phyloP scores from a whole-genome alignment of 2,329 filamentous ascomycete genomes.

The Fusarium multiceps region DNA sequence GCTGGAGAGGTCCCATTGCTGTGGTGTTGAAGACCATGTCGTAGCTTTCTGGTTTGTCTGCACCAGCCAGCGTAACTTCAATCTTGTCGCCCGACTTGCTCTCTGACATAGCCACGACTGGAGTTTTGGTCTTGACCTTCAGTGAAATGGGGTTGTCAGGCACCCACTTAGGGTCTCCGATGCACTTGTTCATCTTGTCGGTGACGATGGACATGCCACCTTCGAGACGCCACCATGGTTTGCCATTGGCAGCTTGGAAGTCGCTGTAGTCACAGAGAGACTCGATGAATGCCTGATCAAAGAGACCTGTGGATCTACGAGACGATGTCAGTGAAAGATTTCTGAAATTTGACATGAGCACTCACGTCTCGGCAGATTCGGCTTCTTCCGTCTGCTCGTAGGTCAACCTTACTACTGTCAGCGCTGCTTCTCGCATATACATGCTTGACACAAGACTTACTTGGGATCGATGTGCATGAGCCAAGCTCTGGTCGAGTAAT shows the following conservation, averaged over 20 bases:
- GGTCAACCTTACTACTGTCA: not conserved
- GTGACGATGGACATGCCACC: conserved; percentile 32
- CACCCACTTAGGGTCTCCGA: not conserved
- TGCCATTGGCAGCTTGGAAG: conserved; percentile 2
- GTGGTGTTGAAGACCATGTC: conserved; percentile 38
- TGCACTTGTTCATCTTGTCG: conserved; percentile 12
- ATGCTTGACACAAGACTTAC: not conserved
- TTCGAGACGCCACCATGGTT: conserved; percentile 23
- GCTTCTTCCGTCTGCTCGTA: conserved; percentile 17
- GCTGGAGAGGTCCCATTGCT: conserved; percentile 15
- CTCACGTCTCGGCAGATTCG: conserved; percentile 17
- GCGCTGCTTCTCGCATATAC: not conserved
- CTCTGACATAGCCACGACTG: conserved; percentile 13
- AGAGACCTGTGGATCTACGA: conserved; percentile 22
- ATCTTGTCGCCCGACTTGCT: not conserved
- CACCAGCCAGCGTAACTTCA: not conserved
- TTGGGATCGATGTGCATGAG: conserved; percentile 4
- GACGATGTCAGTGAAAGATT: accelerated
- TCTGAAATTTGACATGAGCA: accelerated
- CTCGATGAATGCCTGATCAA: conserved; percentile 23
- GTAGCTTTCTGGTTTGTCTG: not conserved
- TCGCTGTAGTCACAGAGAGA: conserved; percentile 29
- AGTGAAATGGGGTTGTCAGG: not conserved
- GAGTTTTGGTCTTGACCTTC: not conserved
- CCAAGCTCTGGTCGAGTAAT: conserved; percentile 19